Evolutionary conservation across 164 flowering plant genomes (phyloP).

Genomic region (Aristolochia fimbriata): DNA sequence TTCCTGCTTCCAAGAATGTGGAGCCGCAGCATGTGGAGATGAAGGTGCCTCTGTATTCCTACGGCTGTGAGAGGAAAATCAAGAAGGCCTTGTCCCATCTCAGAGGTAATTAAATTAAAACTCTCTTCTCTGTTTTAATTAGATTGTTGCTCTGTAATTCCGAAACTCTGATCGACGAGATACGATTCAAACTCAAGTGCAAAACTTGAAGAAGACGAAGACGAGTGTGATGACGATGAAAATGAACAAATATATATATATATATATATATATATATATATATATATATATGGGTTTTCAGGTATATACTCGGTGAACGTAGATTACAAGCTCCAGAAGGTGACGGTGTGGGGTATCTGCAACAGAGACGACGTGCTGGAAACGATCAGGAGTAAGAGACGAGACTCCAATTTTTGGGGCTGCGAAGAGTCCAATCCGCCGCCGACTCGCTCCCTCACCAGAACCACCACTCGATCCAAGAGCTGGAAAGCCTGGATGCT

Average conservation of each 20-base stretch:
- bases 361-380: conserved; percentile 46
- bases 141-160: too few relatives aligned
- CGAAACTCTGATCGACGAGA: too few relatives aligned
- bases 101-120: conserved; percentile 38
- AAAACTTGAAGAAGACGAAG: too few relatives aligned
- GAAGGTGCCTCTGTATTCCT: conserved; percentile 84
- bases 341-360: conserved; percentile 31
- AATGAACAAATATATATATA: too few relatives aligned
- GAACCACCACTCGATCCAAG: conserved; percentile 20
- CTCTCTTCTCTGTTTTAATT: too few relatives aligned
- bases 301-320: conserved; percentile 63
- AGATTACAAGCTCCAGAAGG: conserved; percentile 20
- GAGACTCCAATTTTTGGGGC: conserved; percentile 62
- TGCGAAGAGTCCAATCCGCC: conserved; percentile 20
- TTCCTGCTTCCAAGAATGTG: conserved; percentile 48
- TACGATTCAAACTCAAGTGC: too few relatives aligned
- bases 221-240: too few relatives aligned
- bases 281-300: conserved; percentile 20
- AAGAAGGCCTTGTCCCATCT: conserved; percentile 67
- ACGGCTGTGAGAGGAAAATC: conserved; percentile 74
- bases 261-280: too few relatives aligned
- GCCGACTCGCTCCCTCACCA: conserved; percentile 7
- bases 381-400: conserved; percentile 53
- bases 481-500: conserved; percentile 40
- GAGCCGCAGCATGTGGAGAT: conserved; percentile 88